Evolutionary conservation across 495 filamentous ascomycete genomes (phyloP).

Genomic region (Penicillium ucsense): DNA sequence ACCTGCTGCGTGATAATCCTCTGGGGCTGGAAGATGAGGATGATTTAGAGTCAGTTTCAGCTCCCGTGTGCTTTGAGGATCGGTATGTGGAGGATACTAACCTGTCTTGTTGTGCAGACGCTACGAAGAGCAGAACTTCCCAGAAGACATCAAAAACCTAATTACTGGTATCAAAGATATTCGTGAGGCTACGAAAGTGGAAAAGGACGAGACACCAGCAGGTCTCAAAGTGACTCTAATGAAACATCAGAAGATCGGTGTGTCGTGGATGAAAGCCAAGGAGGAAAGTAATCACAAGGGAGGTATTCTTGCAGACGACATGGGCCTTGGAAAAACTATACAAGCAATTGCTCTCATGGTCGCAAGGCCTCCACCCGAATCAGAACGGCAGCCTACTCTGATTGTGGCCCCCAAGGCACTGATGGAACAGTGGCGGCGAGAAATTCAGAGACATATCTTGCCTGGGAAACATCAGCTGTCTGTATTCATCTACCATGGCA

Average conservation of each 20-base stretch:
- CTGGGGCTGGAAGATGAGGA: slow-evolving; percentile 10
- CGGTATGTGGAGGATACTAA: neutral
- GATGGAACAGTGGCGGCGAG: slow-evolving; percentile 81
- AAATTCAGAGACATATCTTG: slow-evolving; percentile 66
- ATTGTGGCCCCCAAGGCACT: slow-evolving; percentile 83
- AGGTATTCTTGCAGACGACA: slow-evolving; percentile 82
- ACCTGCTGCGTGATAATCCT: slow-evolving; percentile 12
- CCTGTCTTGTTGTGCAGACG: neutral
- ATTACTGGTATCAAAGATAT: slow-evolving; percentile 69
- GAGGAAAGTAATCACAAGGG: slow-evolving; percentile 71
- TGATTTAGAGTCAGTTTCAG: slow-evolving; percentile 9
- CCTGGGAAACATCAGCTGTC: slow-evolving; percentile 48
- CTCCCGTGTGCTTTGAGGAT: too few species aligned
- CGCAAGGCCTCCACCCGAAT: slow-evolving; percentile 53
- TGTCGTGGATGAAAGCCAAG: slow-evolving; percentile 76
- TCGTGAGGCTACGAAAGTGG: slow-evolving; percentile 52
- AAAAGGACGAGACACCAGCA: slow-evolving; percentile 63
- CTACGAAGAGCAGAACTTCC: slow-evolving; percentile 18
- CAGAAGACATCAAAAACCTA: slow-evolving; percentile 56
- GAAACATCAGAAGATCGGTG: slow-evolving; percentile 74
- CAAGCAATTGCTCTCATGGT: slow-evolving; percentile 79
- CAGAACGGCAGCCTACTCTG: slow-evolving; percentile 65
- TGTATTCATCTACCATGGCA: slow-evolving; percentile 57
- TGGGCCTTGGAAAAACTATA: slow-evolving; percentile 96
- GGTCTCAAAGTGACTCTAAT: slow-evolving; percentile 62